A percentile compares a stretch with the other conserved stretches of the same genome.
Evolutionary conservation across 805 yeast species (phyloP).

Genomic region (Ogataea ramenticola): DNA sequence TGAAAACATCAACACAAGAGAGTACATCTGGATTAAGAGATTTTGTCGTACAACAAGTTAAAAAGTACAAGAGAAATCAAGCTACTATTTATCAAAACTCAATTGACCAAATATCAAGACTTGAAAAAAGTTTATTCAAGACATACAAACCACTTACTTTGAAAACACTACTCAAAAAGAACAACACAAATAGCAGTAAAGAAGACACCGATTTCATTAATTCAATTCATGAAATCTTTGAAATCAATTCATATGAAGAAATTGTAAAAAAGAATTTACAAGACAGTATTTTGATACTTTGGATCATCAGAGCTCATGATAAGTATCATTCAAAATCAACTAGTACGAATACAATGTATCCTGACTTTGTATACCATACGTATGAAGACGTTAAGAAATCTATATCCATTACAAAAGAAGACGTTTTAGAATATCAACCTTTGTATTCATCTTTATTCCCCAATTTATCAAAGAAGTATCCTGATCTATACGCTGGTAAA

Average conservation of each 20-base stretch:
- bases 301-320: slow-evolving; percentile 56
- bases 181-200: slow-evolving; percentile 41
- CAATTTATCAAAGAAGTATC: slow-evolving; percentile 42
- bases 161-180: slow-evolving; percentile 33
- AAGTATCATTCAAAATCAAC: too few species aligned
- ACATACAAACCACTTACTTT: slow-evolving; percentile 47
- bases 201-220: too few species aligned
- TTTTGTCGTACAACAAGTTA: slow-evolving; percentile 26
- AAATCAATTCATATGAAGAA: slow-evolving; percentile 47
- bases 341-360: too few species aligned
- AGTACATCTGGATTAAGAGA: slow-evolving; percentile 13
- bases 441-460: slow-evolving; percentile 38
- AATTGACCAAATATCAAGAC: slow-evolving; percentile 35
- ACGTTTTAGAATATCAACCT: slow-evolving; percentile 45
- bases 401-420: slow-evolving; percentile 35
- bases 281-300: slow-evolving; percentile 54
- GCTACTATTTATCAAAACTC: slow-evolving; percentile 36
- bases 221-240: slow-evolving; percentile 49
- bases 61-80: slow-evolving; percentile 43
- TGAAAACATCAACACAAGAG: slow-evolving; percentile 22
- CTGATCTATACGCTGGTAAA: slow-evolving; percentile 40
- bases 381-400: slow-evolving; percentile 25
- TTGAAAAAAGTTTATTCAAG: slow-evolving; percentile 39
- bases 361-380: slow-evolving; percentile 38
- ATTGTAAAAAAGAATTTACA: slow-evolving; percentile 39